Conservation (phyloP, 352 stramenopile species). For the Phytophthora lateralis region DNA sequence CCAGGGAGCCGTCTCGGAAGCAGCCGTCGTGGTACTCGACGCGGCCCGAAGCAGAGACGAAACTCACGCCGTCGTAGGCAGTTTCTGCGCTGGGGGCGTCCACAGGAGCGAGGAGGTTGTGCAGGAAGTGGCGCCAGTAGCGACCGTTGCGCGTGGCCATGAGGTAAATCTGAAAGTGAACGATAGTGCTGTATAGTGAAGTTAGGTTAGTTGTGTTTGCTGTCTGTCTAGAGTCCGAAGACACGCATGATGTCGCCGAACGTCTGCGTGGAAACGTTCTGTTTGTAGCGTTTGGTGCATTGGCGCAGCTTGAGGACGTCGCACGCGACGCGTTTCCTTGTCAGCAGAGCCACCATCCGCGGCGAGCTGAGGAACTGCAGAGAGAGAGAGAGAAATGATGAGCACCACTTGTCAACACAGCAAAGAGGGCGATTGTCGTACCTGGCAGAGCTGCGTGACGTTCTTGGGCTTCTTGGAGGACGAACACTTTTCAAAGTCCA, state of each 20-base stretch:
- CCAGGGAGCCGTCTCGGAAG: constrained; percentile 31
- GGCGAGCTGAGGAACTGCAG: constrained; percentile 69
- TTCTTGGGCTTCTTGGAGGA: constrained; percentile 75
- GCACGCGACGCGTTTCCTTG: constrained; percentile 46
- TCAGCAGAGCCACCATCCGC: constrained; percentile 57
- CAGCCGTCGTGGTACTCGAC: constrained; percentile 55
- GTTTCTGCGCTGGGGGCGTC: constrained; percentile 2
- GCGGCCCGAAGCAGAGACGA: constrained; percentile 40
- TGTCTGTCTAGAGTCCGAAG: constrained; percentile 43
- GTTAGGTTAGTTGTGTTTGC: constrained; percentile 1
- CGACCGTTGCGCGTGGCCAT: constrained; percentile 52
- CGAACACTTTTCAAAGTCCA: constrained; percentile 83
- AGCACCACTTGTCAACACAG: neutral
- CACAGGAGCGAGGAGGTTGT: constrained; percentile 28
- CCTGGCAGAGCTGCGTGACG: constrained; percentile 80
- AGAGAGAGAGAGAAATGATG: constrained; percentile 1
- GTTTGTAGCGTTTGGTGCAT: constrained; percentile 72
- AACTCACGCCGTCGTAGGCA: constrained; percentile 54
- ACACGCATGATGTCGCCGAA: constrained; percentile 53
- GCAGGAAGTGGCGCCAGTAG: constrained; percentile 52
- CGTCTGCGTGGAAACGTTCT: constrained; percentile 37
- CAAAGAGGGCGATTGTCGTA: constrained; percentile 9
- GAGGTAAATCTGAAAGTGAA: constrained; percentile 28
- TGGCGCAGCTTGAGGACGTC: constrained; percentile 56
- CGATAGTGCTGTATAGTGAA: constrained; percentile 8